Percentiles rank a stretch among this genome's conserved stretches.
Conservation (phyloP, 495 filamentous ascomycete genomes). For the Trichoderma virens region DNA sequence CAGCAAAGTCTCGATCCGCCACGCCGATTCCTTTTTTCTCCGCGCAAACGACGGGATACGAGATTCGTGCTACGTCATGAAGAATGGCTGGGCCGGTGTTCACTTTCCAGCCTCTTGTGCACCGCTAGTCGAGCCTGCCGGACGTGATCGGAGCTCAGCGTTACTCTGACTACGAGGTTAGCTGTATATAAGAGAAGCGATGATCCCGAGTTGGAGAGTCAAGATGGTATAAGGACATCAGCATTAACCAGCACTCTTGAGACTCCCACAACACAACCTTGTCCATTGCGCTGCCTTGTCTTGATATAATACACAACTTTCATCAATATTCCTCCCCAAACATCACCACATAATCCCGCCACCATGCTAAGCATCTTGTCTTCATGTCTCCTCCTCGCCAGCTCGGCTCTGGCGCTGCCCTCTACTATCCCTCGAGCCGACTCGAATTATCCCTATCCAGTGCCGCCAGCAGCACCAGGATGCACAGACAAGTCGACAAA, state of each 20-base stretch:
- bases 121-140: not conserved
- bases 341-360: not conserved
- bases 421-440: not conserved
- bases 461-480: not conserved
- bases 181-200: not conserved
- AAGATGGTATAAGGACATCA: no score
- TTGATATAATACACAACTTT: not conserved
- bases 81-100: constrained; percentile 1
- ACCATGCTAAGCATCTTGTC: not conserved
- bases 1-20: not conserved
- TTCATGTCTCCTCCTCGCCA: constrained; percentile 8
- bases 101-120: not conserved
- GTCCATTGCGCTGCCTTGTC: not conserved
- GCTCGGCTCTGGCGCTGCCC: constrained; percentile 1
- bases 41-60: constrained; percentile 1
- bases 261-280: no score
- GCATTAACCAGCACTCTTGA: no score
- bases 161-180: no score
- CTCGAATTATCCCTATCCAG: not conserved
- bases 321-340: no score
- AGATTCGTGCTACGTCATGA: constrained; percentile 8
- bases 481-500: not conserved
- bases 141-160: not conserved
- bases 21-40: constrained; percentile 1
- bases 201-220: not conserved